Conservation (phyloP, 345 rosid genomes). For the Punica granatum region DNA sequence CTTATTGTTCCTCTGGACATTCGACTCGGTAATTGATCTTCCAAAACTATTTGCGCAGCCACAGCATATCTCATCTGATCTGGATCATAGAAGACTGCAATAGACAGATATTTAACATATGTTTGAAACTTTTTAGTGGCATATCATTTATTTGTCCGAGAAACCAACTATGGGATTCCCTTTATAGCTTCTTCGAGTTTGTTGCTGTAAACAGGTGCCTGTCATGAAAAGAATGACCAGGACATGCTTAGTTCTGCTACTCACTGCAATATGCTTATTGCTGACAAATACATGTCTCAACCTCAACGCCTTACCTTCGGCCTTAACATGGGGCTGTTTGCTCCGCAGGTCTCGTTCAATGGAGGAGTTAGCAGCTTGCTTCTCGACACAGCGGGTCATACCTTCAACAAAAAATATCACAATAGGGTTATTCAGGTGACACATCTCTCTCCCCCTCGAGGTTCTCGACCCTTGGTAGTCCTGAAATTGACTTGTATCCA, state of each 20-base stretch:
- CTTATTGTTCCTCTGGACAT: slow-evolving; percentile 61
- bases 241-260: too few species aligned
- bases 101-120: too few species aligned
- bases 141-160: too few species aligned
- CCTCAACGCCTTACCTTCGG: background rate
- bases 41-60: background rate
- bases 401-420: slow-evolving; percentile 67
- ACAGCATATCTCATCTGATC: background rate
- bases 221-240: too few species aligned
- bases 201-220: too few species aligned
- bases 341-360: slow-evolving; percentile 58
- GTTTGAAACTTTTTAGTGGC: too few species aligned
- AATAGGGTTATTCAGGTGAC: slow-evolving; percentile 73
- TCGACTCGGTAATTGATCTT: slow-evolving; percentile 49
- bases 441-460: background rate
- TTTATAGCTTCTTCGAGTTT: too few species aligned
- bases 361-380: slow-evolving; percentile 81
- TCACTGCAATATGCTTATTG: too few species aligned
- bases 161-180: too few species aligned
- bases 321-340: background rate
- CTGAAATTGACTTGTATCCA: background rate
- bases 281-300: too few species aligned
- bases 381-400: slow-evolving; percentile 82
- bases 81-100: background rate
- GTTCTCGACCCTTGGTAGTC: background rate